Base-by-base conservation (phyloP, 352 stramenopile genomes). In the Pythium utonaiense region DNA sequence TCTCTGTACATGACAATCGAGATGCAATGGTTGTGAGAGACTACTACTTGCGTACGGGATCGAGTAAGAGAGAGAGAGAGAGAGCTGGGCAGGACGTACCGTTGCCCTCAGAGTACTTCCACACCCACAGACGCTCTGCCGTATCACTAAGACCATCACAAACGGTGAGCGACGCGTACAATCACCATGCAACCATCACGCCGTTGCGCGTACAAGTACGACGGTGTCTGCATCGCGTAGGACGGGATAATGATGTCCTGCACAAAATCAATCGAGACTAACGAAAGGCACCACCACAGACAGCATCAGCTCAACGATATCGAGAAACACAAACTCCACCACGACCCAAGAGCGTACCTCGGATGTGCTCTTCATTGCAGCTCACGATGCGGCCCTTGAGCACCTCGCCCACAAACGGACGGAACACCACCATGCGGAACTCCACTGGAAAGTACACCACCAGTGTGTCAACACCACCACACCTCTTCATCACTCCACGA, bases 371-470 rank as follows among this genome's bases (percentile, higher is more conserved):
- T 61, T 94, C 86, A 34, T 88, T 95, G 68, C 87, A 95, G 73
- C 82, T 94, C 48, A 94, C 78, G 62, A 96, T 91, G 48, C 86
- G 88, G 10, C 87, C 87, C 62, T 94, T 94, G 38, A 96, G 71
- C 62, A 96, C 81, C 74, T 96, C 87, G 27, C 87, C 87, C 22
- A 95, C 83, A 45, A 94, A 93, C 30, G 87, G 87, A 8, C 86
- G 77, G 70, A 96, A 96, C 28, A 96, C 84, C 10, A 96, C 82
- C 74, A 96, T 90, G 40, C 87, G 83, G 70, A 96, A 95, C 73
- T 95, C 80, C 34, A 96, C 87, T 87, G 50, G 40, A 12, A 17
- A 3, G 24, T n/a, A 38, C 38, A n/a, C 33, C 17, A 53, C 7
- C 17, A 21, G 13, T n/a, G n/a, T n/a, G n/a, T n/a, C n/a, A n/a